These are phyloP conservation scores for Liriodendron chinense DNA, from an alignment of 164 flowering plant species.

Conservation along the genomic window DNA sequence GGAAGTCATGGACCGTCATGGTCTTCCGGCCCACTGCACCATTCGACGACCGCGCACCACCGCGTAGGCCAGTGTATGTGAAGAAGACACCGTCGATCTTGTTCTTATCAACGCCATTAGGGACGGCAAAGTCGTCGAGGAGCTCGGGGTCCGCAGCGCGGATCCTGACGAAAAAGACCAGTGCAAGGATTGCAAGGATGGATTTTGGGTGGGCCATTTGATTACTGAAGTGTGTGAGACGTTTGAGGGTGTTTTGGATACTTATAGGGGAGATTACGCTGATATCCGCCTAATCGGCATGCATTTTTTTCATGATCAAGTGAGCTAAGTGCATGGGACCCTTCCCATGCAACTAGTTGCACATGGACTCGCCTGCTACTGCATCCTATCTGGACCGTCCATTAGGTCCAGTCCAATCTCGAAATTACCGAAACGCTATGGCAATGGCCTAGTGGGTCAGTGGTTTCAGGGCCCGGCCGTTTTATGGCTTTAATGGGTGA, in stretches of 20 bases:
- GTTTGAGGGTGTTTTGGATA: background rate
- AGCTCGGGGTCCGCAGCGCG: conserved; percentile 6
- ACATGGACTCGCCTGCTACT: background rate
- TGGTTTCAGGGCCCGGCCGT: no score
- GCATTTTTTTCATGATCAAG: background rate
- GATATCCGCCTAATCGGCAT: background rate
- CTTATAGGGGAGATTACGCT: background rate
- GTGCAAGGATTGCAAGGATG: background rate
- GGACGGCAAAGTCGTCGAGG: conserved; percentile 6
- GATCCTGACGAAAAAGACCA: background rate
- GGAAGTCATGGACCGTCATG: conserved; percentile 14
- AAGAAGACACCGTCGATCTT: conserved; percentile 17
- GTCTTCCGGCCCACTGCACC: conserved; percentile 3
- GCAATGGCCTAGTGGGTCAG: no score
- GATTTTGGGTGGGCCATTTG: background rate
- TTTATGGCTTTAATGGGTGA: no score
- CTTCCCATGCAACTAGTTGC: background rate
- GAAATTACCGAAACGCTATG: no score
- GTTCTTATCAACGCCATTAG: conserved; percentile 7
- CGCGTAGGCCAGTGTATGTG: conserved; percentile 18
- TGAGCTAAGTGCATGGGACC: background rate
- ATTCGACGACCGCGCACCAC: conserved; percentile 1
- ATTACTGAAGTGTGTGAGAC: background rate
- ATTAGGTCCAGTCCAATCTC: no score
- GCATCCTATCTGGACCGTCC: background rate